A percentile compares a stretch with the other conserved stretches of the same genome.
Conservation (phyloP, 371 early-diverging fungal genomes). For the Mortierella sp. region DNA sequence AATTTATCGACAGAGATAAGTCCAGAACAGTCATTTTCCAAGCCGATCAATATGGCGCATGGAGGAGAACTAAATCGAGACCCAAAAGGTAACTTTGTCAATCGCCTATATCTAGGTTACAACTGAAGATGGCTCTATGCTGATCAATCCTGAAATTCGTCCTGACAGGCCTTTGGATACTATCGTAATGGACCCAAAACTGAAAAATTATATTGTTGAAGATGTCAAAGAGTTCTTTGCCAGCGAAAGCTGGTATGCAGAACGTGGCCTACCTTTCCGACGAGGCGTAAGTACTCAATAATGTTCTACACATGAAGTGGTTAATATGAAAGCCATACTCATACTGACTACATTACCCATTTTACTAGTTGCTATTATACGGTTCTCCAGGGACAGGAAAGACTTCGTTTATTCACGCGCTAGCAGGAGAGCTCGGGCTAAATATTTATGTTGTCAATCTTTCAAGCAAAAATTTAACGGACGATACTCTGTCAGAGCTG, state of each 20-base stretch:
- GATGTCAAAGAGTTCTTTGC: conserved; percentile 85
- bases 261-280: conserved; percentile 93
- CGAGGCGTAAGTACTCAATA: conserved; percentile 70
- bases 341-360: not conserved
- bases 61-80: conserved; percentile 60
- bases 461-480: conserved; percentile 89
- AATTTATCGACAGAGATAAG: conserved; percentile 70
- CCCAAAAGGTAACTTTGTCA: conserved; percentile 48
- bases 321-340: not conserved
- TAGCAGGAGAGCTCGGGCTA: conserved; percentile 93
- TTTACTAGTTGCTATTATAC: conserved; percentile 76
- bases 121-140: not conserved
- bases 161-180: conserved; percentile 66
- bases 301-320: not conserved
- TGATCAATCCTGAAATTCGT: not conserved
- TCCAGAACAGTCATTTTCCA: conserved; percentile 76
- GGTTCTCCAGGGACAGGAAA: conserved; percentile 96
- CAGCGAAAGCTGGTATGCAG: conserved; percentile 88
- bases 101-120: not conserved
- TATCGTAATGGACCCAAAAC: conserved; percentile 72
- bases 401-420: conserved; percentile 94
- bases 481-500: conserved; percentile 90
- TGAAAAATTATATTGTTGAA: conserved; percentile 73
- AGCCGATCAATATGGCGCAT: conserved; percentile 77
- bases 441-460: conserved; percentile 95